Percentiles rank a stretch among this genome's conserved stretches.
Conservation (phyloP, 2,329 filamentous ascomycete genomes). For the Talaromyces marneffei region DNA sequence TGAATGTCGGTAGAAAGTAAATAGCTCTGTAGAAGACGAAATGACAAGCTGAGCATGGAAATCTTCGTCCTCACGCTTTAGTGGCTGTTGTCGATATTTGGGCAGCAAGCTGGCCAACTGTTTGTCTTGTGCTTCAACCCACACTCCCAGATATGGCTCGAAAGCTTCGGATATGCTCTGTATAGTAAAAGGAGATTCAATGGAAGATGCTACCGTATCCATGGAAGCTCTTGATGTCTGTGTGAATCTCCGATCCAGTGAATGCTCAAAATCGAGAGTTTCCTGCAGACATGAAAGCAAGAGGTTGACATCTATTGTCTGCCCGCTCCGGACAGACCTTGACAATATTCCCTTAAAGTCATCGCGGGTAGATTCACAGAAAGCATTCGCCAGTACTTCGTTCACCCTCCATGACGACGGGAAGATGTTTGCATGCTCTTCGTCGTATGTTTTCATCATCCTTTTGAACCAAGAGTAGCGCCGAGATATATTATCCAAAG, state of each 20-base stretch:
- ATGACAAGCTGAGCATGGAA: conserved; percentile 88
- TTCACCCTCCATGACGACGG: conserved; percentile 82
- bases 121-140: conserved; percentile 94
- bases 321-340: conserved; percentile 73
- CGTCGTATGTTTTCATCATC: conserved; percentile 91
- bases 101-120: conserved; percentile 79
- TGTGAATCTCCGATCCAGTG: conserved; percentile 75
- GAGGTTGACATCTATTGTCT: conserved; percentile 81
- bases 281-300: conserved; percentile 86
- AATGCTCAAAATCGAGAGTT: conserved; percentile 94
- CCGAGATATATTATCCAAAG: conserved; percentile 89
- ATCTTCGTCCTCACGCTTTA: conserved; percentile 79
- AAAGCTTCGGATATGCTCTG: conserved; percentile 94
- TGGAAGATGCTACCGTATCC: conserved; percentile 82
- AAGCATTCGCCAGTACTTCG: conserved; percentile 82
- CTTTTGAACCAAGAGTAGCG: conserved; percentile 95
- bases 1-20: conserved; percentile 92
- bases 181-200: conserved; percentile 70
- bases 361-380: conserved; percentile 91
- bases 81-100: conserved; percentile 75
- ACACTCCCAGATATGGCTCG: conserved; percentile 91
- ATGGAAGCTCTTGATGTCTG: conserved; percentile 68
- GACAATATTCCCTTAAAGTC: conserved; percentile 93
- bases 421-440: conserved; percentile 85
- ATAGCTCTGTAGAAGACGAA: conserved; percentile 88